phyloP scores from a whole-genome alignment of 176 grass and related monocot genomes.

The Aegilops tauschii region DNA sequence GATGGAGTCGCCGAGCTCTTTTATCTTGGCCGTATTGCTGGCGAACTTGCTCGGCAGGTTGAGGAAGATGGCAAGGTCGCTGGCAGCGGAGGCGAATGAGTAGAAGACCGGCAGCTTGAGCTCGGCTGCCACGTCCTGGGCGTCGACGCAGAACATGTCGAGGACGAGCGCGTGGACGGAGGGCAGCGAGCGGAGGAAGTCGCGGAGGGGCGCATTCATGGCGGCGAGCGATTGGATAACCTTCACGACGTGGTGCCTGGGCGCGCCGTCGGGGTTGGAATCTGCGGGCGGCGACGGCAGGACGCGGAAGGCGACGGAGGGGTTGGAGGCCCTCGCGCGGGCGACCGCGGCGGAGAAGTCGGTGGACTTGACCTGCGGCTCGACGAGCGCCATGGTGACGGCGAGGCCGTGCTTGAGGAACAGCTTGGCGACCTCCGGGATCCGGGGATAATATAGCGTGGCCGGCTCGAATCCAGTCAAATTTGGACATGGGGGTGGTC shows the following conservation, averaged over 20 bases:
- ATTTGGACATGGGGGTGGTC: background rate
- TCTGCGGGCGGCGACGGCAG: background rate
- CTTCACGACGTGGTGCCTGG: background rate
- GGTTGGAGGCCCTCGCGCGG: slow-evolving; percentile 15
- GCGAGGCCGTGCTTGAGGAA: slow-evolving; percentile 31
- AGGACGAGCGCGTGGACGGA: slow-evolving; percentile 40
- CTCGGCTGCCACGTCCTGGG: slow-evolving; percentile 30
- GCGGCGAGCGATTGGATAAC: slow-evolving; percentile 6
- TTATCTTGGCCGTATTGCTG: background rate
- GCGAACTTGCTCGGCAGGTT: background rate
- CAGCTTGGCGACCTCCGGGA: slow-evolving; percentile 36
- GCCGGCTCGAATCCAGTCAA: background rate
- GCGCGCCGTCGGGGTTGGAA: background rate
- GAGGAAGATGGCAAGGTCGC: slow-evolving; percentile 38
- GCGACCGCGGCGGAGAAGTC: slow-evolving; percentile 12
- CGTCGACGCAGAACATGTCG: slow-evolving; percentile 55
- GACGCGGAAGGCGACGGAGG: slow-evolving; percentile 36
- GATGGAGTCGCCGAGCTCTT: slow-evolving; percentile 8
- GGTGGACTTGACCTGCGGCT: background rate
- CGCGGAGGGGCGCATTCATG: slow-evolving; percentile 32
- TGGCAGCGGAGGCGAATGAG: slow-evolving; percentile 26
- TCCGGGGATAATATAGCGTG: background rate
- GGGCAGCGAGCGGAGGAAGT: slow-evolving; percentile 43
- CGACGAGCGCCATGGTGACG: slow-evolving; percentile 31
- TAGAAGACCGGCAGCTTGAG: slow-evolving; percentile 38